Conservation (phyloP, 805 yeast genomes). For the Kuraishia cidri region DNA sequence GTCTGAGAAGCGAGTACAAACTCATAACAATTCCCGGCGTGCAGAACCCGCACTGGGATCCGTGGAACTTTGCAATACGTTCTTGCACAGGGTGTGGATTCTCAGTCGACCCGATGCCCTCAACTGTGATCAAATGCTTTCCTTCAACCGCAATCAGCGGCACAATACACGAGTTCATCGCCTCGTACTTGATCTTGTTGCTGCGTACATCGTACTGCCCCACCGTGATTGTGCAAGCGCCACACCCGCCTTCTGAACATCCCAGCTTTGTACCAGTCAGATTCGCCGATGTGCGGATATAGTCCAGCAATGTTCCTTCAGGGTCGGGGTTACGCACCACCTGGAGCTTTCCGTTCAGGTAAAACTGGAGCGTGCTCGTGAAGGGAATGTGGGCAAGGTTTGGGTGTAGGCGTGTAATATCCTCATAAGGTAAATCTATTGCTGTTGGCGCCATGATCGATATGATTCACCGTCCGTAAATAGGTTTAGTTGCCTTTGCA, state of each 20-base stretch:
- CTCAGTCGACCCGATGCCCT: conserved; percentile 31
- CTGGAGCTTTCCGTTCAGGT: conserved; percentile 28
- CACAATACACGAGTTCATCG: conserved; percentile 37
- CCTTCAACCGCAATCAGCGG: conserved; percentile 36
- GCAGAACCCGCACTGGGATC: conserved; percentile 43
- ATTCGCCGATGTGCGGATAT: conserved; percentile 24
- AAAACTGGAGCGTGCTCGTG: conserved; percentile 19
- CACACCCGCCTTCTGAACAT: conserved; percentile 43
- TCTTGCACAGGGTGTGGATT: conserved; percentile 40
- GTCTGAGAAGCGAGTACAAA: conserved; percentile 29
- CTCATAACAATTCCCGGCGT: conserved; percentile 45
- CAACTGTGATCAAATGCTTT: conserved; percentile 35
- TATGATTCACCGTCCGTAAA: too few species aligned
- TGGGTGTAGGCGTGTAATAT: conserved; percentile 12
- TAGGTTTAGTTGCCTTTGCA: too few species aligned
- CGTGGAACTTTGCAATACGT: conserved; percentile 36
- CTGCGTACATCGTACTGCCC: conserved; percentile 19
- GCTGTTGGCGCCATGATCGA: conserved; percentile 22
- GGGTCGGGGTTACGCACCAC: conserved; percentile 29
- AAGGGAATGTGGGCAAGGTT: conserved; percentile 15
- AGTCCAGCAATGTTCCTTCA: conserved; percentile 31
- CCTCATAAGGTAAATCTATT: conserved; percentile 7
- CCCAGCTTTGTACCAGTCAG: conserved; percentile 38
- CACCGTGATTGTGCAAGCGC: conserved; percentile 37
- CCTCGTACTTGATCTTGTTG: conserved; percentile 21